Evolutionary conservation across 108 stramenopile genomes (phyloP).

Genomic region (Mayamaea pseudoterrestris): DNA sequence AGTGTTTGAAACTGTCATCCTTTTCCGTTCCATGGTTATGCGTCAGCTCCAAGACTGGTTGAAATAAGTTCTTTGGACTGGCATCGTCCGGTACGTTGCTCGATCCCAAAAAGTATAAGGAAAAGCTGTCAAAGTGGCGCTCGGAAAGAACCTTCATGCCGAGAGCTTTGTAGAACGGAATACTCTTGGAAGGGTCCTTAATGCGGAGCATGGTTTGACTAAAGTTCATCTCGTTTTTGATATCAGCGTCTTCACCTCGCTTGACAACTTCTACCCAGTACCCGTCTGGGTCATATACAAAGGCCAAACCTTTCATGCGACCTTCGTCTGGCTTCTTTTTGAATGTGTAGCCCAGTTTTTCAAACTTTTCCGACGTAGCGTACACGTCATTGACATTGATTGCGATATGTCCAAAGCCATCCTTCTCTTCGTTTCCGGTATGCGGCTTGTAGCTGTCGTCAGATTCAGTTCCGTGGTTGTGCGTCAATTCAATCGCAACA

Average conservation of each 20-base stretch:
- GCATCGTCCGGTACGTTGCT: constrained; percentile 30
- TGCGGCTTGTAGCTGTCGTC: constrained; percentile 48
- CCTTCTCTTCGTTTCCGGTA: constrained; percentile 81
- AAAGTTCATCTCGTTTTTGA: constrained; percentile 63
- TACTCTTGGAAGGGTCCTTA: constrained; percentile 77
- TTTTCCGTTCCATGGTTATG: constrained; percentile 91
- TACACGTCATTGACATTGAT: constrained; percentile 77
- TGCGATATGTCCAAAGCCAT: constrained; percentile 49
- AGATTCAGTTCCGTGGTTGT: constrained; percentile 83
- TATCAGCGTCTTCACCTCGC: constrained; percentile 25
- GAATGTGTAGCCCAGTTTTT: constrained; percentile 71
- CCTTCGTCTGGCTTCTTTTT: constrained; percentile 95
- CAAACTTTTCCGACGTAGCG: constrained; percentile 60
- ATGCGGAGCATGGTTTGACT: constrained; percentile 95
- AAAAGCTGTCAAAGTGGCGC: constrained; percentile 82
- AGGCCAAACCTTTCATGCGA: constrained; percentile 83
- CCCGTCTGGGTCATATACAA: constrained; percentile 84
- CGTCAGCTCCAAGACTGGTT: constrained; percentile 84
- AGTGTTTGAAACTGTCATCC: constrained; percentile 67
- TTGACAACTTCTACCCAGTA: constrained; percentile 82
- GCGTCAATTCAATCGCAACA: constrained; percentile 80
- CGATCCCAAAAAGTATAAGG: constrained; percentile 86
- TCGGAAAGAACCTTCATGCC: constrained; percentile 75
- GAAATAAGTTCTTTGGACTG: constrained; percentile 34
- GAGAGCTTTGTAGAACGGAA: constrained; percentile 81